phyloP scores from a whole-genome alignment of 371 early-diverging fungal species.

The Syncephalastrum monosporum region DNA sequence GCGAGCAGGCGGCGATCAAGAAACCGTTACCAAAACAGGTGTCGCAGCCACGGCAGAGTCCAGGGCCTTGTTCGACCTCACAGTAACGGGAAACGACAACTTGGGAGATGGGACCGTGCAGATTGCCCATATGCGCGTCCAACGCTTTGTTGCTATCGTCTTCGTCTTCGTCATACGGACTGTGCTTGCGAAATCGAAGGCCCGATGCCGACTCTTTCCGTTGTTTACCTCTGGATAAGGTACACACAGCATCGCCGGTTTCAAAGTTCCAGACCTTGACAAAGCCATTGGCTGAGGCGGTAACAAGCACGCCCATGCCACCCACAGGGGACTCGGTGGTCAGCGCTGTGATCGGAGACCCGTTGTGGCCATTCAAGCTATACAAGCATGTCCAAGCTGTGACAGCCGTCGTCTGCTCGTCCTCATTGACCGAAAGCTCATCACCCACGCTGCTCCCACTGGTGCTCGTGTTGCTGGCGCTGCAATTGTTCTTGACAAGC shows the following conservation, averaged over 20 bases:
- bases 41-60: slow-evolving; percentile 27
- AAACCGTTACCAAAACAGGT: slow-evolving; percentile 38
- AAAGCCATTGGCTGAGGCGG: slow-evolving; percentile 78
- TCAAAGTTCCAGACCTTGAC: slow-evolving; percentile 80
- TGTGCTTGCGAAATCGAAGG: slow-evolving; percentile 21
- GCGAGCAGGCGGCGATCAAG: slow-evolving; percentile 32
- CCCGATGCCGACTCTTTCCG: not conserved
- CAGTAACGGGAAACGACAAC: slow-evolving; percentile 32
- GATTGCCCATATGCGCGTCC: slow-evolving; percentile 14
- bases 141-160: slow-evolving; percentile 1
- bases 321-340: slow-evolving; percentile 29
- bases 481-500: slow-evolving; percentile 7
- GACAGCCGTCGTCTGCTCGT: not conserved
- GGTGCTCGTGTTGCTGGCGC: not conserved
- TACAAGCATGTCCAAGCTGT: slow-evolving; percentile 28
- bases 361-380: slow-evolving; percentile 21
- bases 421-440: slow-evolving; percentile 1
- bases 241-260: slow-evolving; percentile 53
- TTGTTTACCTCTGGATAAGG: slow-evolving; percentile 23
- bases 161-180: slow-evolving; percentile 9
- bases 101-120: slow-evolving; percentile 28
- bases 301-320: slow-evolving; percentile 46
- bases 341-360: slow-evolving; percentile 23
- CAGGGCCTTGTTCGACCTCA: slow-evolving; percentile 26
- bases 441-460: no score